These are phyloP conservation scores for Stachybotrys elegans DNA, from an alignment of 2,329 filamentous ascomycete genomes.

Conservation along the genomic window DNA sequence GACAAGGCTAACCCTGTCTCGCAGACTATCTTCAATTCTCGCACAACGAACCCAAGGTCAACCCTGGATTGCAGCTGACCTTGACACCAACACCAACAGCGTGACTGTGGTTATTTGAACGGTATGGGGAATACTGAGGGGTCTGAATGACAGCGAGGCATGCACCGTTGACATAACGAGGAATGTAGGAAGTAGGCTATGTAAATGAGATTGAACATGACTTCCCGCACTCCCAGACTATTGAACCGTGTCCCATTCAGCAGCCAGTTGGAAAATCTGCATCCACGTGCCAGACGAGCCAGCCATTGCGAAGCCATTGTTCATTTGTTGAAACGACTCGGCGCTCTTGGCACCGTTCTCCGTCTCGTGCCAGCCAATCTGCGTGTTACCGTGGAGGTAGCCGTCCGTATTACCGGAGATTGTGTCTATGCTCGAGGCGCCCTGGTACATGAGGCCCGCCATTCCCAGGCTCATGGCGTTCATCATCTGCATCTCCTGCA, in stretches of 20 bases:
- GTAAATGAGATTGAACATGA: no score
- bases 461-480: constrained; percentile 27
- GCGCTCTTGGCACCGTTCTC: constrained; percentile 26
- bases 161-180: no score
- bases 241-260: constrained; percentile 26
- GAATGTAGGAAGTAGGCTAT: no score
- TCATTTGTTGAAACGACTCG: constrained; percentile 26
- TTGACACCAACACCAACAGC: background rate
- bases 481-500: constrained; percentile 24
- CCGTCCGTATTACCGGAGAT: constrained; percentile 22
- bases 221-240: no score
- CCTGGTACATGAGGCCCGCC: constrained; percentile 27
- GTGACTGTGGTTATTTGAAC: background rate
- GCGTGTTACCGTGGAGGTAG: constrained; percentile 26
- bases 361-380: constrained; percentile 29
- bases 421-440: constrained; percentile 21
- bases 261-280: constrained; percentile 18
- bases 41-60: background rate
- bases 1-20: no score
- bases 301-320: constrained; percentile 21
- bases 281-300: constrained; percentile 19
- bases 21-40: background rate
- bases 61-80: background rate
- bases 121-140: no score
- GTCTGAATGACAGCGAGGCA: no score